A percentile compares a stretch with the other conserved stretches of the same genome.
These are phyloP conservation scores for Hydnomerulius pinastri DNA, from an alignment of 768 basidiomycete genomes.

Conservation along the genomic window DNA sequence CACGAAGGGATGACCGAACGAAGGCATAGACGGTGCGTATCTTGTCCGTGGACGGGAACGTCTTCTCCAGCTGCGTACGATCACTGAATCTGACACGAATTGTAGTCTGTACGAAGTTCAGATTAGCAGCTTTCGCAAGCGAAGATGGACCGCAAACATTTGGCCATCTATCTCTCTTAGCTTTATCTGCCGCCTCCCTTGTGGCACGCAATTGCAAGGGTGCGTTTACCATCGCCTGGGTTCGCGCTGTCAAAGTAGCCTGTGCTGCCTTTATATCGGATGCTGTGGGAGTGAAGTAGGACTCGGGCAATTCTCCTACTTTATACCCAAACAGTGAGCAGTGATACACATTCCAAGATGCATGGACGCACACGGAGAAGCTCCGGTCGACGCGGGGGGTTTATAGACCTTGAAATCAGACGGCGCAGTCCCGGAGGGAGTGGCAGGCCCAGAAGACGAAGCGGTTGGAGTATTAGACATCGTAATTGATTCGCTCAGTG, in stretches of 20 bases:
- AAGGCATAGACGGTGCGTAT: conserved; percentile 86
- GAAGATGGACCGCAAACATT: conserved; percentile 42
- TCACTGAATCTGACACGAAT: conserved; percentile 84
- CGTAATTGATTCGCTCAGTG: conserved; percentile 10
- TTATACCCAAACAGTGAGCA: conserved; percentile 9
- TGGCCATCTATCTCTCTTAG: conserved; percentile 71
- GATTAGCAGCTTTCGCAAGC: not conserved
- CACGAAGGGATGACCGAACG: conserved; percentile 67
- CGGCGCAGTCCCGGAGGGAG: conserved; percentile 5
- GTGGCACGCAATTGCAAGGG: conserved; percentile 67
- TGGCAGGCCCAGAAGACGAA: not conserved
- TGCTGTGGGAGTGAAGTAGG: conserved; percentile 71
- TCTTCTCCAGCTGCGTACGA: conserved; percentile 76
- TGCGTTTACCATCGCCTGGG: conserved; percentile 63
- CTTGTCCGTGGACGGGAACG: conserved; percentile 76
- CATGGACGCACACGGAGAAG: conserved; percentile 36
- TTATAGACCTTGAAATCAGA: conserved; percentile 51
- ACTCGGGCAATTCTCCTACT: conserved; percentile 62
- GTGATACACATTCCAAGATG: not conserved
- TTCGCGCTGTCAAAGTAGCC: conserved; percentile 58
- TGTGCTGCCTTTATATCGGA: conserved; percentile 74
- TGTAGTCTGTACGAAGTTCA: conserved; percentile 55
- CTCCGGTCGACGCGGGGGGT: conserved; percentile 36
- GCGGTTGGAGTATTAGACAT: conserved; percentile 26
- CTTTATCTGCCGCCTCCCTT: conserved; percentile 62